phyloP scores from a whole-genome alignment of 2,329 filamentous ascomycete species.

The Claviceps sp. region DNA sequence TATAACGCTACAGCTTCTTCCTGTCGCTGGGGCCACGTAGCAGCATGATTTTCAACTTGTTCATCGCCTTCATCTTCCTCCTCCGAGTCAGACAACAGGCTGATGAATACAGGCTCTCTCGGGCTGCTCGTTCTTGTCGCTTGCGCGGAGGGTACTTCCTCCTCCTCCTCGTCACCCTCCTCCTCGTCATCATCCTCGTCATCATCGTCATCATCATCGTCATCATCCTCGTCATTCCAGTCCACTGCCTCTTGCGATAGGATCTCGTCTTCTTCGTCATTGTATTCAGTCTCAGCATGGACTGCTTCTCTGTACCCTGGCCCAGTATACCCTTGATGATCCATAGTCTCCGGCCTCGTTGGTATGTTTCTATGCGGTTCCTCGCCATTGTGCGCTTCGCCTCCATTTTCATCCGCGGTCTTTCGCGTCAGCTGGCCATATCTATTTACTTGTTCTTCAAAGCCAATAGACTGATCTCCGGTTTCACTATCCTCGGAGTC shows the following conservation, averaged over 20 bases:
- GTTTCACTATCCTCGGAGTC: constrained; percentile 8
- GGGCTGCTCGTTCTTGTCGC: constrained; percentile 8
- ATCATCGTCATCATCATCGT: constrained; percentile 8
- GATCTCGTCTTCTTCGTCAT: not conserved
- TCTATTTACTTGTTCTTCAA: constrained; percentile 17
- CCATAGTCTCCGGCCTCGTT: not conserved
- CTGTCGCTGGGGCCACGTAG: not conserved
- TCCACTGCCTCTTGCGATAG: no score
- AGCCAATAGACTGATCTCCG: constrained; percentile 13
- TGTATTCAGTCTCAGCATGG: constrained; percentile 12
- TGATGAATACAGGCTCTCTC: constrained; percentile 29
- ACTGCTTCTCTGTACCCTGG: constrained; percentile 13
- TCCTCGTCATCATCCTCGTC: not conserved
- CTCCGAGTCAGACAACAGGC: constrained; percentile 30
- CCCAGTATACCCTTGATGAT: not conserved
- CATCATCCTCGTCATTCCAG: constrained; percentile 6
- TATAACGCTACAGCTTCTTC: not conserved
- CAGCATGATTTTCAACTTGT: not conserved
- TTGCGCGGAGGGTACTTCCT: constrained; percentile 1
- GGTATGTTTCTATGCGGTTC: not conserved
- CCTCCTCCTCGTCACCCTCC: constrained; percentile 9
- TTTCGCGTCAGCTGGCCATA: not conserved
- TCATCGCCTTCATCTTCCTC: not conserved
- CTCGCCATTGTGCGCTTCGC: not conserved
- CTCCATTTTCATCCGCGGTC: not conserved